Base-by-base conservation (phyloP, 768 basidiomycete genomes). In the Sporobolomyces phaffii region DNA sequence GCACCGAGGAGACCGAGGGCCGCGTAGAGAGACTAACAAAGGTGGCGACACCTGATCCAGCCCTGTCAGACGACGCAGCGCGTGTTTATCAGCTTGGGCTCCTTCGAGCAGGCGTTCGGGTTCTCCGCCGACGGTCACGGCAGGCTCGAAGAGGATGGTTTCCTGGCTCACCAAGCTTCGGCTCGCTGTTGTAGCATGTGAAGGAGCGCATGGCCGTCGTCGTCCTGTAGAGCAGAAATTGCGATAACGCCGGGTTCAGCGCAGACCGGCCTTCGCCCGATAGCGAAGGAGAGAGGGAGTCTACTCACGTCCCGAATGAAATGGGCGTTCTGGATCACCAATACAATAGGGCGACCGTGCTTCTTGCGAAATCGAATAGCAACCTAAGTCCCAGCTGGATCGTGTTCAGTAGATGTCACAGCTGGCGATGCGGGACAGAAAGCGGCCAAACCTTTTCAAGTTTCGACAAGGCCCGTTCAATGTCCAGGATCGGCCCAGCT, bases 121-220 rank as follows among this genome's bases (percentile, higher is more conserved):
- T n/a, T n/a, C n/a, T n/a, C n/a, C n/a, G n/a, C n/a, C n/a, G n/a
- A n/a, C n/a, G n/a, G n/a, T n/a, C n/a, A n/a, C 11, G 52, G 9
- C 87, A 88, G 84, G 24, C 31, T 5, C 20, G 26, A 40, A 22
- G n/a, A 48, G 15, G 33, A 24, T 4, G n/a, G 36, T 17, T 33
- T 26, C 28, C 24, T 5, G 28, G 26, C 41, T 33, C 31, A 63
- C 90, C 92, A 93, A 9, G 86, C 78, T 76, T 92, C 91, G 8
- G 89, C 91, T 61, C 85, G 83, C 74, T 89, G 89, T 75, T 92
- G 91, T 22, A 92, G 81, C 73, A 90, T 89, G 61, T 91, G 78
- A n/a, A 96, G 80, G 79, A 92, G 83, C 45, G 87, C 84, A 68
- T 82, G 81, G 0, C 90, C 90, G 31, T 84, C 85, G 14, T 87